Evolutionary conservation across 805 yeast genomes (phyloP), one percentile per base, ranked within the genome.

Genomic region (Barnettozyma botsteinii): DNA sequence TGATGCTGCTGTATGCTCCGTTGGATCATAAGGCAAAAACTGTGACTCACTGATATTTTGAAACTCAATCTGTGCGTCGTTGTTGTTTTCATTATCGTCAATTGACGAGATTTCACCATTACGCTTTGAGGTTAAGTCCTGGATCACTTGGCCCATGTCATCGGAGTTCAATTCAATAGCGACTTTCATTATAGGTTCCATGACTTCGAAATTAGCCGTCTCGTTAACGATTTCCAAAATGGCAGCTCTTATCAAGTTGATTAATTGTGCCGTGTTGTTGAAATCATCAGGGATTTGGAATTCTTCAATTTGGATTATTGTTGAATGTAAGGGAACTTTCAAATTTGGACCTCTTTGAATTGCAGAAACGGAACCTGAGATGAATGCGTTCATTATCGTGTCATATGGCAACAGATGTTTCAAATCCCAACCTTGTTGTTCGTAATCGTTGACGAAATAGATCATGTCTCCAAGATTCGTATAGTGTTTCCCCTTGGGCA

Each of bases 161-260:
- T 75, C 81, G 23, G 87, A 82, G 39, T 72, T 71, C 2, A 81
- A 81, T 37, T 70, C 73, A 1, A 93, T 78, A 7, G 68, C 68
- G 5, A 88, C 80, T 26, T 73, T 69, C 97, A 93, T 91, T 22
- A 84, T 69, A 0, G 98, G 98, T 61, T 93, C 98, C 59, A 91
- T 66, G 1, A 89, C 59, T 1, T 80, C 71, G 55, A 74, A 77
- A 2, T 59, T 49, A 0, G 39, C 13, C 2, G 44, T 35, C 7
- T 51, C 46, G 5, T 47, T 50, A 4, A 78, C 39, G 0, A 73
- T 67, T 11, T 67, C 67, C 11, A 59, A 45, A 5, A 75, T 60
- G 0, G 76, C 67, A 28, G 64, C 55, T 39, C 85, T 66, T 1
- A 75, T 64, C 7, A 74, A 57, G 5, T 65, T 61, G 7, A 78